These are phyloP conservation scores for Alternaria solani DNA, from an alignment of 2,329 filamentous ascomycete genomes.

Conservation along the genomic window DNA sequence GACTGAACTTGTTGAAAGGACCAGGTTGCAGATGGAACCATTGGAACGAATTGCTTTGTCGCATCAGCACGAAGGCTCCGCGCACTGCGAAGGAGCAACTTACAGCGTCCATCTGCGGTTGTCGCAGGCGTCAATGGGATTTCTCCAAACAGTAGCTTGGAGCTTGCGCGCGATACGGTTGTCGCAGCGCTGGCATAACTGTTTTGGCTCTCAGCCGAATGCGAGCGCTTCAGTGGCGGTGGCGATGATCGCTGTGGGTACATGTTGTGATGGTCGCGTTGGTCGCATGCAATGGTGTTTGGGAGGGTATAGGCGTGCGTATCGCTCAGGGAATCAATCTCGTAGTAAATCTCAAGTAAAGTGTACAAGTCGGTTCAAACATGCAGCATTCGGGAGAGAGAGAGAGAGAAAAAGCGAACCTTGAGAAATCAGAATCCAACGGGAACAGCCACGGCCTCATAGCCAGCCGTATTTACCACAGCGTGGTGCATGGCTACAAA, in stretches of 20 bases:
- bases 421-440: constrained; percentile 31
- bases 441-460: constrained; percentile 33
- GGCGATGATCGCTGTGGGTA: constrained; percentile 44
- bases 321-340: constrained; percentile 22
- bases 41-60: constrained; percentile 54
- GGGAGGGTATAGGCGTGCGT: constrained; percentile 1
- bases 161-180: constrained; percentile 48
- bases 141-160: constrained; percentile 59
- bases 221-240: constrained; percentile 50
- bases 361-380: constrained; percentile 31
- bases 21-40: constrained; percentile 59
- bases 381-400: constrained; percentile 26
- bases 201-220: constrained; percentile 48
- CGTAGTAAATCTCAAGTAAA: constrained; percentile 22
- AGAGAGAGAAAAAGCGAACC: constrained; percentile 26
- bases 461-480: constrained; percentile 42
- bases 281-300: constrained; percentile 25
- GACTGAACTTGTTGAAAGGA: constrained; percentile 58
- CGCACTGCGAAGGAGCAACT: constrained; percentile 24
- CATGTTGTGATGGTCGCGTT: constrained; percentile 33
- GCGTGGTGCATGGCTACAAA: constrained; percentile 9
- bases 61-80: constrained; percentile 27
- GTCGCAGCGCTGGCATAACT: constrained; percentile 46
- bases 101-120: constrained; percentile 48
- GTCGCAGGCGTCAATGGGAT: constrained; percentile 56